phyloP scores from a whole-genome alignment of 2,329 filamentous ascomycete genomes.

The Emmonsia crescens region DNA sequence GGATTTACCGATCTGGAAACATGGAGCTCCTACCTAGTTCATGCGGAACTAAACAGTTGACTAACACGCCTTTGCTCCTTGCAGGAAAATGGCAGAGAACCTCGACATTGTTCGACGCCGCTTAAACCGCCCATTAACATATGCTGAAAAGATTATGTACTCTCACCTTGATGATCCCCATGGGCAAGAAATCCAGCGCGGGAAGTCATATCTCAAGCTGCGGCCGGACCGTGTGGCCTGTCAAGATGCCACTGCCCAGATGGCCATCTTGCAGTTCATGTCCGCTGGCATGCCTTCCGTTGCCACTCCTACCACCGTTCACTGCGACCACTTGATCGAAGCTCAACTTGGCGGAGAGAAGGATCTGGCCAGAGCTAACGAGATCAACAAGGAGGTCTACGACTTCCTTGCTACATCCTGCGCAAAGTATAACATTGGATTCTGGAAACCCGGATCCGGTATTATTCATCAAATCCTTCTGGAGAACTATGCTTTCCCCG shows the following conservation, averaged over 20 bases:
- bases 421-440: slow-evolving; percentile 99
- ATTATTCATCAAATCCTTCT: slow-evolving; percentile 99
- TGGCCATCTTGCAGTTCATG: slow-evolving; percentile 99
- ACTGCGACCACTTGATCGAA: slow-evolving; percentile 99
- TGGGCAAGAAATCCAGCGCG: slow-evolving; percentile 90
- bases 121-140: slow-evolving; percentile 87
- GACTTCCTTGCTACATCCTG: slow-evolving; percentile 90
- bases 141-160: slow-evolving; percentile 97
- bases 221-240: slow-evolving; percentile 96
- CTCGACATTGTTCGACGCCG: slow-evolving; percentile 77
- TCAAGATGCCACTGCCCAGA: slow-evolving; percentile 98
- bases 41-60: neutral
- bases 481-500: slow-evolving; percentile 98
- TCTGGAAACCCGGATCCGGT: slow-evolving; percentile 97
- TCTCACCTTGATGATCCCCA: slow-evolving; percentile 97
- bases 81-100: slow-evolving; percentile 97
- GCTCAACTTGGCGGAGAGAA: slow-evolving; percentile 86
- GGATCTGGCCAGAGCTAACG: slow-evolving; percentile 81
- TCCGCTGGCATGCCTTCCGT: slow-evolving; percentile 93
- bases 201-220: slow-evolving; percentile 89
- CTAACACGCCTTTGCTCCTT: slow-evolving; percentile 18
- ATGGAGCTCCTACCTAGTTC: neutral
- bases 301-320: slow-evolving; percentile 87
- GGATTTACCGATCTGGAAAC: neutral
- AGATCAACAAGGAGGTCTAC: slow-evolving; percentile 99